These are phyloP conservation scores for Malus sylvestris DNA, from an alignment of 306 rosid genomes.

Conservation along the genomic window DNA sequence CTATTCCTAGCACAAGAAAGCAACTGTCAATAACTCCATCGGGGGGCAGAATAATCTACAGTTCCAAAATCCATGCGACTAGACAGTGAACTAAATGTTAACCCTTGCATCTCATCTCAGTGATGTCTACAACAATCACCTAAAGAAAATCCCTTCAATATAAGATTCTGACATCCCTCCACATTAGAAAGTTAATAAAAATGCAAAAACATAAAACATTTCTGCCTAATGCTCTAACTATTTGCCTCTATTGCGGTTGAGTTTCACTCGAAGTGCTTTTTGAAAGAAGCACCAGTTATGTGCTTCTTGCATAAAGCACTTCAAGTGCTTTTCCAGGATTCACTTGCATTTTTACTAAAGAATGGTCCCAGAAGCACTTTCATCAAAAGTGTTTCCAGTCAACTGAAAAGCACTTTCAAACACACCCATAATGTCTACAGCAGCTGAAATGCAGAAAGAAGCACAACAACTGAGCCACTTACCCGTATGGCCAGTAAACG, in stretches of 20 bases:
- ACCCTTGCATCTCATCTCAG: background rate
- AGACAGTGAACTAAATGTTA: background rate
- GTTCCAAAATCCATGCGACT: background rate
- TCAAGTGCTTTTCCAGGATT: too few species aligned
- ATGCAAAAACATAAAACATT: background rate
- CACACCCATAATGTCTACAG: background rate
- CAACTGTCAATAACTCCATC: background rate
- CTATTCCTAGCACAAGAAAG: background rate
- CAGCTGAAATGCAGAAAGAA: background rate
- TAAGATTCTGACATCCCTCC: background rate
- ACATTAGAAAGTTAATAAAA: background rate
- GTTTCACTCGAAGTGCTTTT: background rate
- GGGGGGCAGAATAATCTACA: background rate
- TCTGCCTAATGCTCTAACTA: background rate
- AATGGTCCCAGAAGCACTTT: too few species aligned
- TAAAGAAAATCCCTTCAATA: background rate
- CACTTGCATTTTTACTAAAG: too few species aligned
- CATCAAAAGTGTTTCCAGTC: too few species aligned
- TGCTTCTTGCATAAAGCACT: too few species aligned
- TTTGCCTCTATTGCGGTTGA: background rate
- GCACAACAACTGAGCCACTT: background rate
- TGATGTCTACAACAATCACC: background rate
- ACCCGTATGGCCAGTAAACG: conserved; percentile 80
- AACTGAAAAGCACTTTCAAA: too few species aligned
- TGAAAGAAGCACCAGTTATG: too few species aligned